Evolutionary conservation across 179 eudicot species (phyloP).

Genomic region (Monotropa hypopitys): DNA sequence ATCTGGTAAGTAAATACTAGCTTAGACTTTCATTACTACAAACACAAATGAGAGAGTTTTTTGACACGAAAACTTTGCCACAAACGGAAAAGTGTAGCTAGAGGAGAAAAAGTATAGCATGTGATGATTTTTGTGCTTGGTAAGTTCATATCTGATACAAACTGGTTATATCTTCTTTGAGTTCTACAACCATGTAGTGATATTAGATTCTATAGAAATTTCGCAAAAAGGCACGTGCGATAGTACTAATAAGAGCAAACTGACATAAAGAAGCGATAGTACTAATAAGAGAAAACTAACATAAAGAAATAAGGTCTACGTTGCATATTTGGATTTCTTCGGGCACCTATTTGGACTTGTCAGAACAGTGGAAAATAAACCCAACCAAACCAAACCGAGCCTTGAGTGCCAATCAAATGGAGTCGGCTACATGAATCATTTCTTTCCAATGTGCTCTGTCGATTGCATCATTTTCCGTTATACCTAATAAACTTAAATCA

Average conservation of each 20-base stretch:
- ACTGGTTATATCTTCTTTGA: neutral
- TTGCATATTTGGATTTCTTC: neutral
- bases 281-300: neutral
- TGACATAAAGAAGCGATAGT: too few relatives aligned
- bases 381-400: too few relatives aligned
- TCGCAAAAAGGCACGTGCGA: neutral
- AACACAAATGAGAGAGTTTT: neutral
- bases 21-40: neutral
- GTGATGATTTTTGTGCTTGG: neutral
- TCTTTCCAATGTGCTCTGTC: too few relatives aligned
- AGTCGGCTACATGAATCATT: too few relatives aligned
- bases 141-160: neutral
- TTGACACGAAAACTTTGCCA: neutral
- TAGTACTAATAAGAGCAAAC: neutral
- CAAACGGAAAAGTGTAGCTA: neutral
- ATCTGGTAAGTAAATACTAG: conserved; percentile 55
- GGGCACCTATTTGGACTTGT: neutral
- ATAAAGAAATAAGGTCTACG: neutral
- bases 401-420: too few relatives aligned
- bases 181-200: neutral
- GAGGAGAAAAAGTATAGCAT: neutral
- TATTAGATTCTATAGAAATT: neutral
- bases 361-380: too few relatives aligned
- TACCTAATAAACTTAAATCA: too few relatives aligned
- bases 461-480: too few relatives aligned